Base-by-base conservation (phyloP, 495 filamentous ascomycete genomes). In the Immersiella caudata region DNA sequence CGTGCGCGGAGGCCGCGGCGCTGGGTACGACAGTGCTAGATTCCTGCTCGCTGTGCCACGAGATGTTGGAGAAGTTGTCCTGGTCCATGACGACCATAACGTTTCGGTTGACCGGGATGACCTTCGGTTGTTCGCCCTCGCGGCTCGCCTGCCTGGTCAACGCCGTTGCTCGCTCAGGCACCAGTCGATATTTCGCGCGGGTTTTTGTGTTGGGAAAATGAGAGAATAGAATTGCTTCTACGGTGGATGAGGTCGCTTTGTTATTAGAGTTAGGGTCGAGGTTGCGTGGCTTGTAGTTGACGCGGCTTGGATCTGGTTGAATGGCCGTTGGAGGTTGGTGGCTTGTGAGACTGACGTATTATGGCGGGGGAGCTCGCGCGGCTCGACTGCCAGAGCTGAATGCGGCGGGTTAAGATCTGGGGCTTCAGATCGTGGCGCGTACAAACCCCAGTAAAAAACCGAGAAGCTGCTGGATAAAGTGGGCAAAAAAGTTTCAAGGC, bases 41-140 rank as follows among this genome's bases (percentile, higher is more conserved):
- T 20, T 73, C 72, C 52, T 75, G 77, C 35, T 79, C 79, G 74
- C 72, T 81, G 25, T 80, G 77, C 82, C 82, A 84, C 1, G 80
- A 81, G 61, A 84, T 79, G 62, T 78, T 83, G 70, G 82, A 83
- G 70, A 84, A 84, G 69, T 80, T 80, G 70, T 83, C 80, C 62
- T 81, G 77, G 69, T 81, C 81, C 64, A 82, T 75, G 67, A 82
- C 81, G 52, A 79, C 79, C 82, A 84, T 82, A 26, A 55, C 71
- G 65, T 54, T 35, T 62, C 33, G 59, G 33, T 55, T 27, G 58
- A 26, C 40, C 21, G 33, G 33, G 62, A 24, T 40, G 40, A 46
- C 25, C 35, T 62, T n/a, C 16, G 33, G 22, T 25, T 62, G 59
- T 25, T 49, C 29, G 35, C 20, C 24, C 29, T 35, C 18, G 59